Conservation (phyloP, 1,284 basidiomycete genomes). For the Cutaneotrichosporon mucoides region DNA sequence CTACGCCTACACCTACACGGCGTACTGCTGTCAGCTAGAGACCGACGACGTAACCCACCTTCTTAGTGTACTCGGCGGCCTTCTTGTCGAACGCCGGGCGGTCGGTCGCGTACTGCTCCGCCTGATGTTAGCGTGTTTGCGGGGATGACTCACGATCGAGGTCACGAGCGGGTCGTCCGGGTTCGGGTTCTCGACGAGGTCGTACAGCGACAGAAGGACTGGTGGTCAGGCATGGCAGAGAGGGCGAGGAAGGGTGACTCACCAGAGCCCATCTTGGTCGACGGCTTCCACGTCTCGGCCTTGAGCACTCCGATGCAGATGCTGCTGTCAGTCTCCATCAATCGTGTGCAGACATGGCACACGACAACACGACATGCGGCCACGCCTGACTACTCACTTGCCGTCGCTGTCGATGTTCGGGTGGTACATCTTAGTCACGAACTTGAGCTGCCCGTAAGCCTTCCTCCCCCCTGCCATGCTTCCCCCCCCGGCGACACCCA, state of each 20-base stretch:
- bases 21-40: not conserved
- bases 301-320: slow-evolving; percentile 51
- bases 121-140: slow-evolving; percentile 25
- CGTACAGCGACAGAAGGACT: slow-evolving; percentile 75
- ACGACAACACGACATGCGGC: too few species aligned
- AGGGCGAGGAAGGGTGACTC: too few species aligned
- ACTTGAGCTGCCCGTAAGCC: slow-evolving; percentile 60
- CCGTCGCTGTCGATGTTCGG: slow-evolving; percentile 66
- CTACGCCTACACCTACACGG: not conserved
- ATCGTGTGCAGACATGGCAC: too few species aligned
- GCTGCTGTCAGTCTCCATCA: slow-evolving; percentile 51
- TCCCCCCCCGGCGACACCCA: slow-evolving; percentile 49
- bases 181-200: slow-evolving; percentile 82
- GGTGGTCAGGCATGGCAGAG: too few species aligned
- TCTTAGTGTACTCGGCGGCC: slow-evolving; percentile 41
- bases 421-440: slow-evolving; percentile 76
- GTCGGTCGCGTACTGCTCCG: slow-evolving; percentile 45
- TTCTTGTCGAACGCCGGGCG: slow-evolving; percentile 39
- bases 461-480: too few species aligned
- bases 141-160: slow-evolving; percentile 38
- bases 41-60: slow-evolving; percentile 18
- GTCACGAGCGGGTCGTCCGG: slow-evolving; percentile 77
- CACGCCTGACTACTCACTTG: slow-evolving; percentile 56
- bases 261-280: slow-evolving; percentile 71
- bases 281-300: slow-evolving; percentile 72